Conservation (phyloP, 2,329 filamentous ascomycete genomes). For the Nothophoma quercina region DNA sequence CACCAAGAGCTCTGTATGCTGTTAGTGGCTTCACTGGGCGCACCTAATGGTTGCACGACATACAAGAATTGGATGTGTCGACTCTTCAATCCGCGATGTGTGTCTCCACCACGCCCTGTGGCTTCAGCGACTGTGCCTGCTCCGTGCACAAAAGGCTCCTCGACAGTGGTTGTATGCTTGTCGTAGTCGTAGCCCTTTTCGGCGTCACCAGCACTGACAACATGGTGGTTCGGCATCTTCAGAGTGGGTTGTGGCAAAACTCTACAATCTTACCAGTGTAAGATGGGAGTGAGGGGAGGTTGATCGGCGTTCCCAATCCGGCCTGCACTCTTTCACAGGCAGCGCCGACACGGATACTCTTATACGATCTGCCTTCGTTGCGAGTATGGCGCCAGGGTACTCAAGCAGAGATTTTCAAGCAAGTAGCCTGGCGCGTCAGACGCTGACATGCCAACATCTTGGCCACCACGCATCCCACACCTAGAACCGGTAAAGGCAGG, state of each 20-base stretch:
- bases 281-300: not conserved
- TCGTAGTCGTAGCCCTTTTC: slow-evolving; percentile 38
- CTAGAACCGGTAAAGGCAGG: slow-evolving; percentile 16
- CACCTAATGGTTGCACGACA: not conserved
- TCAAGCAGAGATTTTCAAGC: slow-evolving; percentile 17
- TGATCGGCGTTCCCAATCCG: slow-evolving; percentile 2
- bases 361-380: slow-evolving; percentile 6
- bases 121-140: slow-evolving; percentile 39
- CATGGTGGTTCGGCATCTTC: slow-evolving; percentile 35
- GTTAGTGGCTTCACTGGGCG: not conserved
- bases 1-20: slow-evolving; percentile 64
- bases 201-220: slow-evolving; percentile 25
- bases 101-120: slow-evolving; percentile 41
- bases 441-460: slow-evolving; percentile 19
- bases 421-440: slow-evolving; percentile 12
- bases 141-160: slow-evolving; percentile 37
- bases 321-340: slow-evolving; percentile 6
- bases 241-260: not conserved
- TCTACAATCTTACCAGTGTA: not conserved
- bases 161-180: slow-evolving; percentile 21
- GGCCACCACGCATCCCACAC: slow-evolving; percentile 13
- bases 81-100: slow-evolving; percentile 48
- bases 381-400: not conserved
- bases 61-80: slow-evolving; percentile 50
- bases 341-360: slow-evolving; percentile 7